A percentile compares a stretch with the other conserved stretches of the same genome.
Evolutionary conservation across 805 yeast genomes (phyloP).

Genomic region (Ogataea zsoltii): DNA sequence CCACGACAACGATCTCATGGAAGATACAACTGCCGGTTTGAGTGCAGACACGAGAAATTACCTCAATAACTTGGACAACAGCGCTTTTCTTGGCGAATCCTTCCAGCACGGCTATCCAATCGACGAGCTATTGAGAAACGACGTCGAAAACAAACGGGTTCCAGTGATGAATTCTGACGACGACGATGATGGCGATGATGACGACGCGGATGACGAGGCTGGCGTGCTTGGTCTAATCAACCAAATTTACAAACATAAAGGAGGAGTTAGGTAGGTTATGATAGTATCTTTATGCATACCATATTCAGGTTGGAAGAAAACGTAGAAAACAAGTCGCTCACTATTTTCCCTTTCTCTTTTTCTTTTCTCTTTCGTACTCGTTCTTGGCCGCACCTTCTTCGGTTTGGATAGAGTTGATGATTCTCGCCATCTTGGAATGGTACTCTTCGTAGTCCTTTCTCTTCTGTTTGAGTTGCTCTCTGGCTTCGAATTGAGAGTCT

Average conservation of each 20-base stretch:
- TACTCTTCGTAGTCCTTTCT: slow-evolving; percentile 73
- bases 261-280: slow-evolving; percentile 19
- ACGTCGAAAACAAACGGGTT: slow-evolving; percentile 6
- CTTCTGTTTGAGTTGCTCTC: slow-evolving; percentile 80
- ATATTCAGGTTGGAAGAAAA: too few relatives aligned
- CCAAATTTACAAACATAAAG: slow-evolving; percentile 65
- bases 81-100: slow-evolving; percentile 44
- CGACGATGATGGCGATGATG: slow-evolving; percentile 32
- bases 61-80: slow-evolving; percentile 29
- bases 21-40: slow-evolving; percentile 33
- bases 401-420: slow-evolving; percentile 84
- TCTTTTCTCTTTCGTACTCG: slow-evolving; percentile 84
- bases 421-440: slow-evolving; percentile 85
- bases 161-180: slow-evolving; percentile 1
- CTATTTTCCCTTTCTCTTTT: slow-evolving; percentile 51
- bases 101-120: slow-evolving; percentile 40
- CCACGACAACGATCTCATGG: slow-evolving; percentile 22
- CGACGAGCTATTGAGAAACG: slow-evolving; percentile 23
- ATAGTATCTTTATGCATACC: not conserved
- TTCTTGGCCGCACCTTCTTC: slow-evolving; percentile 96
- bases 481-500: slow-evolving; percentile 82
- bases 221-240: slow-evolving; percentile 75
- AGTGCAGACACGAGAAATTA: slow-evolving; percentile 25
- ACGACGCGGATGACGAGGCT: slow-evolving; percentile 30
- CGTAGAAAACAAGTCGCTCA: not conserved